Conservation (phyloP, 441 rosid species). For the Jatropha podagrica region DNA sequence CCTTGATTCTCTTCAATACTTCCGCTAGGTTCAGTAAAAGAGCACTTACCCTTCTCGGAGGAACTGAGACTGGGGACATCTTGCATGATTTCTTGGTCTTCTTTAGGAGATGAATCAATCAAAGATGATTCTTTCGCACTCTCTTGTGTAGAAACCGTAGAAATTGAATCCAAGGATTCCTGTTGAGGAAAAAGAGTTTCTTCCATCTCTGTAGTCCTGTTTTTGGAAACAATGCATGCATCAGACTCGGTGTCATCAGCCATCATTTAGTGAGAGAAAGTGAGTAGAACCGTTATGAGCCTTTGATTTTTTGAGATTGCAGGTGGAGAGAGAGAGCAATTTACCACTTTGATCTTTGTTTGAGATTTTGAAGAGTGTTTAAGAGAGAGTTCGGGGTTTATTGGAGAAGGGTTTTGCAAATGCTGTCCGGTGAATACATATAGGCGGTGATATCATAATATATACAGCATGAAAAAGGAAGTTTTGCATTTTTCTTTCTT, state of each 20-base stretch:
- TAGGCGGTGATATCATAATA: too few relatives aligned
- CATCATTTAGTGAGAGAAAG: background rate
- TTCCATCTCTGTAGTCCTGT: slow-evolving; percentile 15
- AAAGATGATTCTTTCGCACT: slow-evolving; percentile 15
- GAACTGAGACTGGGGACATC: slow-evolving; percentile 20
- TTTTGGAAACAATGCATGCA: slow-evolving; percentile 15
- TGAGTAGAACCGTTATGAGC: background rate
- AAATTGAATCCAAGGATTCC: background rate
- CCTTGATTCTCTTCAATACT: slow-evolving; percentile 6
- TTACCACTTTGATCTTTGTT: too few relatives aligned
- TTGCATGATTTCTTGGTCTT: slow-evolving; percentile 25
- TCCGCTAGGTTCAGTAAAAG: slow-evolving; percentile 15
- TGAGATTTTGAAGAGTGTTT: too few relatives aligned
- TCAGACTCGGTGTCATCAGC: slow-evolving; percentile 18
- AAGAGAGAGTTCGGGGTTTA: background rate
- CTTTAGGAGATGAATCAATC: slow-evolving; percentile 12
- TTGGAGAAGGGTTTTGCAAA: background rate
- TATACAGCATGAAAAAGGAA: too few relatives aligned
- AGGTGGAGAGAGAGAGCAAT: background rate
- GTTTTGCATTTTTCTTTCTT: too few relatives aligned
- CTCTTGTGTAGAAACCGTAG: slow-evolving; percentile 7
- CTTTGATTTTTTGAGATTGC: background rate
- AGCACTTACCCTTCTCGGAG: slow-evolving; percentile 29
- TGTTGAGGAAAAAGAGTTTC: slow-evolving; percentile 11
- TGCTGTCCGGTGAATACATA: background rate